Conservation (phyloP, 345 rosid genomes). For the Excoecaria cochinchinensis region DNA sequence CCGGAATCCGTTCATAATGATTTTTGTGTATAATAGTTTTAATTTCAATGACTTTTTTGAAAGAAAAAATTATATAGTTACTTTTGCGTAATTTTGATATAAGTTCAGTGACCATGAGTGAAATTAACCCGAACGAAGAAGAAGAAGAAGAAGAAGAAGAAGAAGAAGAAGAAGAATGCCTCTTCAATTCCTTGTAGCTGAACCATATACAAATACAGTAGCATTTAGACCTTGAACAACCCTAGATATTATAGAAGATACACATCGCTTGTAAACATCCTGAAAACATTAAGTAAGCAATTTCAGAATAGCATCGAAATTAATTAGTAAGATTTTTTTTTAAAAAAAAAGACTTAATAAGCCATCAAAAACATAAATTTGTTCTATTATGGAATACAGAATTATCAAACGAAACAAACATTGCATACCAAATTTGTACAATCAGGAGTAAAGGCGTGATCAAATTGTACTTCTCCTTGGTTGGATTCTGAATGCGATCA, state of each 20-base stretch:
- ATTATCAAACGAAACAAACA: background rate
- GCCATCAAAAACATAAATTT: background rate
- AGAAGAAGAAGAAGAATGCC: background rate
- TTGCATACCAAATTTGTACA: conserved; percentile 54
- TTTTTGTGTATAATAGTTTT: too few species aligned
- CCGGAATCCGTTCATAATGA: too few species aligned
- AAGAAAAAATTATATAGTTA: too few species aligned
- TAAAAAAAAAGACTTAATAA: background rate
- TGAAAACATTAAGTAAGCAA: conserved; percentile 18
- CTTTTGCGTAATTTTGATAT: too few species aligned
- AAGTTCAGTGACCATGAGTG: too few species aligned
- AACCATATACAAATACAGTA: conserved; percentile 92
- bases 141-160: too few species aligned
- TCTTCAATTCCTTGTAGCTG: conserved; percentile 79
- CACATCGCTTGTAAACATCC: conserved; percentile 67
- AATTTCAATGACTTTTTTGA: too few species aligned
- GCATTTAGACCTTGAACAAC: conserved; percentile 94
- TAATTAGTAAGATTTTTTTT: too few species aligned
- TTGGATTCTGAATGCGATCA: conserved; percentile 76
- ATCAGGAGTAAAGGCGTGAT: conserved; percentile 72
- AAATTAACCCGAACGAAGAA: too few species aligned
- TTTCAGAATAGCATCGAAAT: background rate
- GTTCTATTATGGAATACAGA: background rate
- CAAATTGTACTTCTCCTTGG: conserved; percentile 87
- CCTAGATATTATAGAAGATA: conserved; percentile 68